A percentile compares a stretch with the other conserved stretches of the same genome.
Conservation (phyloP, 2,329 filamentous ascomycete species). For the Teratosphaeria pseudoeucalypti region DNA sequence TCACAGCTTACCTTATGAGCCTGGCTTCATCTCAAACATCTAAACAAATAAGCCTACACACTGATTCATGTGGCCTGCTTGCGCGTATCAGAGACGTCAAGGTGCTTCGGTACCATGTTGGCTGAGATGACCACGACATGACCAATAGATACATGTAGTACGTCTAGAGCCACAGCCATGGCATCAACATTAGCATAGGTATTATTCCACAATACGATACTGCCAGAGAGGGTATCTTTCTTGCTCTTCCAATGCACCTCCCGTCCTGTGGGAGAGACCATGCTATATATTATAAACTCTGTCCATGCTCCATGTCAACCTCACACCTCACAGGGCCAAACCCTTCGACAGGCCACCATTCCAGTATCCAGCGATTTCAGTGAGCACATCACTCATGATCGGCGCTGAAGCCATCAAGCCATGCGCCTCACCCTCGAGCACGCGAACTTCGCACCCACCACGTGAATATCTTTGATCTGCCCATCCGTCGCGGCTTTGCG, state of each 20-base stretch:
- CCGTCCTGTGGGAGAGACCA: neutral
- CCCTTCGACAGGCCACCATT: constrained; percentile 5
- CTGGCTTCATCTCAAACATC: too few relatives aligned
- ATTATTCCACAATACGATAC: neutral
- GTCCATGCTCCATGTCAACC: neutral
- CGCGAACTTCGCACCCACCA: constrained; percentile 73
- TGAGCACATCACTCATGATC: constrained; percentile 90
- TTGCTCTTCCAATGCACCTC: neutral
- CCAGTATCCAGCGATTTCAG: constrained; percentile 92
- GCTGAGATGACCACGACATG: neutral
- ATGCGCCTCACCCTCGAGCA: constrained; percentile 85
- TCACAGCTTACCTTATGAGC: neutral
- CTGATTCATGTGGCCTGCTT: too few relatives aligned
- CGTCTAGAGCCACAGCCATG: neutral
- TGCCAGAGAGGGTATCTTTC: neutral
- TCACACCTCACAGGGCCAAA: constrained; percentile 13
- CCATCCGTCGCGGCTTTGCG: constrained; percentile 6
- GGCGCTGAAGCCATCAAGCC: constrained; percentile 88
- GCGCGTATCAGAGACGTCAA: neutral
- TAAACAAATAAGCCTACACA: too few relatives aligned
- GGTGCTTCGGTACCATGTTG: neutral
- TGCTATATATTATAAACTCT: neutral
- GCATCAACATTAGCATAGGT: neutral
- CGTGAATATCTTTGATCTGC: neutral
- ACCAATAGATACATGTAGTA: neutral